Conservation (phyloP, 2,329 filamentous ascomycete species). For the Elsinoe arachidis region DNA sequence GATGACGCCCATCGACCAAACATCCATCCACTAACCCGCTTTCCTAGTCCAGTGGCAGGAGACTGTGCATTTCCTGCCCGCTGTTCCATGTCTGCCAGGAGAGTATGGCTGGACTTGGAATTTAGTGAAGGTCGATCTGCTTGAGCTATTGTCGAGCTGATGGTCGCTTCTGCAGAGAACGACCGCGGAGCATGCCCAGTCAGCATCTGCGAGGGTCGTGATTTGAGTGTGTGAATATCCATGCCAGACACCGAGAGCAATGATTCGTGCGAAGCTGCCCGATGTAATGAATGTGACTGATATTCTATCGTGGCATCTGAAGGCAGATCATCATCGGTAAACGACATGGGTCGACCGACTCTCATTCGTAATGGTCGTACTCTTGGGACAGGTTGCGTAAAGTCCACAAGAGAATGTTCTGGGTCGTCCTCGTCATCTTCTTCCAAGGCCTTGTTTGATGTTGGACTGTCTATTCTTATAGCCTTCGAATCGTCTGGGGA, state of each 20-base stretch:
- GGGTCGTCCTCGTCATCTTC: constrained; percentile 11
- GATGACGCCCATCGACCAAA: constrained; percentile 52
- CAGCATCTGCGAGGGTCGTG: constrained; percentile 66
- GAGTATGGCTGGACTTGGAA: constrained; percentile 21
- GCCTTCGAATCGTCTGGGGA: constrained; percentile 14
- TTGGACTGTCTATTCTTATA: neutral
- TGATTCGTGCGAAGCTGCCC: constrained; percentile 73
- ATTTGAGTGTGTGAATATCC: constrained; percentile 70
- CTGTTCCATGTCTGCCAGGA: constrained; percentile 27
- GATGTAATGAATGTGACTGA: constrained; percentile 41
- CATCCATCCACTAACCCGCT: constrained; percentile 57
- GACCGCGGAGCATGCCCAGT: constrained; percentile 42
- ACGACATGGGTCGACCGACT: constrained; percentile 4
- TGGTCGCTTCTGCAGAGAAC: constrained; percentile 39
- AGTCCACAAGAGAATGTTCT: constrained; percentile 12
- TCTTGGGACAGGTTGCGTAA: constrained; percentile 8
- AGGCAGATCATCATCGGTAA: constrained; percentile 10
- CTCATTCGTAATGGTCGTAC: constrained; percentile 4
- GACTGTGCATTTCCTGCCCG: constrained; percentile 2
- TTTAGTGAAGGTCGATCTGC: constrained; percentile 26
- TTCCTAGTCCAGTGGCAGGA: constrained; percentile 32
- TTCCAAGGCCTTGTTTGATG: neutral
- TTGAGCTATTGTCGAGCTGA: constrained; percentile 29
- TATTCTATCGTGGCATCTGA: neutral
- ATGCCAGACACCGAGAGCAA: constrained; percentile 79